phyloP scores from a whole-genome alignment of 306 rosid genomes.

The Begonia masoniana region DNA sequence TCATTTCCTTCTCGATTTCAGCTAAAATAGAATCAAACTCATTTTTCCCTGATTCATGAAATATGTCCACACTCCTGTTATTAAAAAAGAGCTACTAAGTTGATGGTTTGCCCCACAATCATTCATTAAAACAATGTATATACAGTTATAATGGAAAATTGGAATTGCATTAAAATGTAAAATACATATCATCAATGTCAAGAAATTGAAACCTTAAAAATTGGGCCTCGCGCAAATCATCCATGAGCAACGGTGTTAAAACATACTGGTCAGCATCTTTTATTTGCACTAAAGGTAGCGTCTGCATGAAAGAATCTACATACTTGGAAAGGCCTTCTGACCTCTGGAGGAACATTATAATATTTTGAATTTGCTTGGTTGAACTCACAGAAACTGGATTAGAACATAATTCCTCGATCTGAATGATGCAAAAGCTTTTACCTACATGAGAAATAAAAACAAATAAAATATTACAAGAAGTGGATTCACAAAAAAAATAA shows the following conservation, averaged over 20 bases:
- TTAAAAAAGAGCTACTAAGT: slow-evolving; percentile 11
- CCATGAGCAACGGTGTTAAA: slow-evolving; percentile 66
- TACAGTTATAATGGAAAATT: no score
- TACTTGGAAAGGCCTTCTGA: slow-evolving; percentile 77
- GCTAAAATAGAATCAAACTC: slow-evolving; percentile 92
- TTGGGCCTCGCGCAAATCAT: slow-evolving; percentile 55
- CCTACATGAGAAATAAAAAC: slow-evolving; percentile 30
- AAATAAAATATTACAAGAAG: neutral
- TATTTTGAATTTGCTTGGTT: slow-evolving; percentile 56
- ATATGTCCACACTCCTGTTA: slow-evolving; percentile 58
- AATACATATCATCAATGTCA: neutral
- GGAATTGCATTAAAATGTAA: neutral
- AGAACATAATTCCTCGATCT: slow-evolving; percentile 58
- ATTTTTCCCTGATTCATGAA: slow-evolving; percentile 47
- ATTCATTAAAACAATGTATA: no score
- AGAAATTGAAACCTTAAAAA: slow-evolving; percentile 43
- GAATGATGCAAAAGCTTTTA: slow-evolving; percentile 74
- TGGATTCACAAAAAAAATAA: neutral
- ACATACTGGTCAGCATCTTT: slow-evolving; percentile 47
- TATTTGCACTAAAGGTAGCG: slow-evolving; percentile 64
- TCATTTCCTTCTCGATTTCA: slow-evolving; percentile 94
- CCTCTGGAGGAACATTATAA: slow-evolving; percentile 69
- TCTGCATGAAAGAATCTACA: slow-evolving; percentile 94
- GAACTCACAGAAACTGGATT: slow-evolving; percentile 42
- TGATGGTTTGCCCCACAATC: neutral